phyloP scores from a whole-genome alignment of 148 eudicot genomes.

The Cornus kousa region DNA sequence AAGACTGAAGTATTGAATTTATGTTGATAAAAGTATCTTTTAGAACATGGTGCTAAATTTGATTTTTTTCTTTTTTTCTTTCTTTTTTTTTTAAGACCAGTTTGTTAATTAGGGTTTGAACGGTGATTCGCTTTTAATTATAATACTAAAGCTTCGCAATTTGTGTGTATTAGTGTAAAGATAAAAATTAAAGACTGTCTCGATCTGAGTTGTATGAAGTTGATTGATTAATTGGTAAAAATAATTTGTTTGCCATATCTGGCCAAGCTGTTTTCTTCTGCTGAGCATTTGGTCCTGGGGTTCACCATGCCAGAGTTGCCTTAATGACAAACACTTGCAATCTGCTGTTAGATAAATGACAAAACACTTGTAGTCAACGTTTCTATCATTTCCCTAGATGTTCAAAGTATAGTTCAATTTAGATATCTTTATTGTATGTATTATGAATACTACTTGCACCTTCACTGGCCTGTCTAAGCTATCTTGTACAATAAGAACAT shows the following conservation, averaged over 20 bases:
- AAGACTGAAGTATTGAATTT: background rate
- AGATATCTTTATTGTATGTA: background rate
- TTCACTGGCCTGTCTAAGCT: background rate
- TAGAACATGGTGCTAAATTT: too few species aligned
- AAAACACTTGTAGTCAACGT: too few species aligned
- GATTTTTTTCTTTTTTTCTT: too few species aligned
- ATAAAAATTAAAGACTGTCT: background rate
- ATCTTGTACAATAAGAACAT: background rate
- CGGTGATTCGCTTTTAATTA: too few species aligned
- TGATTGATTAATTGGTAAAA: background rate
- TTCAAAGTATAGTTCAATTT: too few species aligned
- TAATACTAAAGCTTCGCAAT: background rate
- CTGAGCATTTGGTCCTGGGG: background rate
- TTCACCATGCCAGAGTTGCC: too few species aligned
- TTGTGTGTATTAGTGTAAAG: background rate
- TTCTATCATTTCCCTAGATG: too few species aligned
- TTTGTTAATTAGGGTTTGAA: too few species aligned
- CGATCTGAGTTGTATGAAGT: background rate
- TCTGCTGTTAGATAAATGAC: too few species aligned
- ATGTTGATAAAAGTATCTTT: background rate
- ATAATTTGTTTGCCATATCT: too few species aligned
- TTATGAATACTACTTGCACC: background rate
- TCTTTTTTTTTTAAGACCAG: too few species aligned
- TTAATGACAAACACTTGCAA: too few species aligned
- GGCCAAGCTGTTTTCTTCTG: background rate